These are phyloP conservation scores for Fonsecaea pedrosoi DNA, from an alignment of 2,329 filamentous ascomycete species.

Conservation along the genomic window DNA sequence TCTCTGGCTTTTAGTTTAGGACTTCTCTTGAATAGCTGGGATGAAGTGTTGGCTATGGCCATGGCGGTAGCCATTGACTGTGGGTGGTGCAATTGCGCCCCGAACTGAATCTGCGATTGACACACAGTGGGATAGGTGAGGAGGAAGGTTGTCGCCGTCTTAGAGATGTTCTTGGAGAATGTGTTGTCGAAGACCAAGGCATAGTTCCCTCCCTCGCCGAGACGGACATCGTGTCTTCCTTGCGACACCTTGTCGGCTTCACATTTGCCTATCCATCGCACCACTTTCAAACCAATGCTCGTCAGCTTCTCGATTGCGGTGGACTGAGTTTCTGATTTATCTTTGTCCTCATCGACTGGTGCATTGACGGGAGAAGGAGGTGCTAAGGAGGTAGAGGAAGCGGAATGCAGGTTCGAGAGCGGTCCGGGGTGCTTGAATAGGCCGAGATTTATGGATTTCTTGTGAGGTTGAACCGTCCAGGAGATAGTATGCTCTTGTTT, in stretches of 20 bases:
- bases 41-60: conserved; percentile 36
- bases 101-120: conserved; percentile 51
- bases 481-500: conserved; percentile 90
- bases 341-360: conserved; percentile 47
- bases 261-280: conserved; percentile 88
- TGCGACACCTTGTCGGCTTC: conserved; percentile 95
- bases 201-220: conserved; percentile 86
- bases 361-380: conserved; percentile 48
- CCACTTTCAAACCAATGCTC: conserved; percentile 66
- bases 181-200: conserved; percentile 98
- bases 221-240: conserved; percentile 80
- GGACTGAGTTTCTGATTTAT: conserved; percentile 54
- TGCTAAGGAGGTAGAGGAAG: conserved; percentile 56
- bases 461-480: conserved; percentile 97
- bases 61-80: conserved; percentile 58
- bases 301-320: conserved; percentile 72
- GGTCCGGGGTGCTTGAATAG: conserved; percentile 95
- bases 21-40: conserved; percentile 42
- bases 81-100: conserved; percentile 57
- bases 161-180: conserved; percentile 93
- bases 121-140: conserved; percentile 87
- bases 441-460: conserved; percentile 98
- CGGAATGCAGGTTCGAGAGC: conserved; percentile 54
- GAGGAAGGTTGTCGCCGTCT: conserved; percentile 92
- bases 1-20: conserved; percentile 51